phyloP scores from a whole-genome alignment of 2,329 filamentous ascomycete species.

The Aspergillus awamori region DNA sequence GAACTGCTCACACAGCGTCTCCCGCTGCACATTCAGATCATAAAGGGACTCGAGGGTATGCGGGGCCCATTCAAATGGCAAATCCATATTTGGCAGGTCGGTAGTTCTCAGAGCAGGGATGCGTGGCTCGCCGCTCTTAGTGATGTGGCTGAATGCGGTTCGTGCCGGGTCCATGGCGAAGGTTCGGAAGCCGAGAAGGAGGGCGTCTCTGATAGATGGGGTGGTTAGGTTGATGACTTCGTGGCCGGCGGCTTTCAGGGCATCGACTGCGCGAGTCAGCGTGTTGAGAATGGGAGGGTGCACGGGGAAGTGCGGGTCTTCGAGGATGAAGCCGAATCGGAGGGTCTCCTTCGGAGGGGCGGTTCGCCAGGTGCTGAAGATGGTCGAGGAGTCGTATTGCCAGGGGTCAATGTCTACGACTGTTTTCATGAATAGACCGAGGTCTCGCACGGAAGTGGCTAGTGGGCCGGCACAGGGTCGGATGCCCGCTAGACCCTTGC shows the following conservation, averaged over 20 bases:
- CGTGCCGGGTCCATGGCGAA: neutral
- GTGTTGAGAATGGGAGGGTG: conserved; percentile 3
- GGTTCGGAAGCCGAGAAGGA: neutral
- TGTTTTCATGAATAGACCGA: conserved; percentile 17
- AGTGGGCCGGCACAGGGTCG: conserved; percentile 26
- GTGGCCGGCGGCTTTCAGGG: conserved; percentile 1
- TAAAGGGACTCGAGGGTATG: neutral
- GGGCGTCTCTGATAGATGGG: neutral
- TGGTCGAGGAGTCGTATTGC: conserved; percentile 13
- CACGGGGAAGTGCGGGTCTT: conserved; percentile 7
- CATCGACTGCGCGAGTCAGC: neutral
- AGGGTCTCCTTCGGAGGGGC: neutral
- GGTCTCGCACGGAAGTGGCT: conserved; percentile 19
- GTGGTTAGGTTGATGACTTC: neutral
- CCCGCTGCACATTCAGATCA: neutral
- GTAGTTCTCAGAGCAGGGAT: neutral
- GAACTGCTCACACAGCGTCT: neutral
- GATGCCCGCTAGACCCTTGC: conserved; percentile 23
- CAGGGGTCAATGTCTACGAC: conserved; percentile 11
- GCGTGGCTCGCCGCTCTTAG: neutral
- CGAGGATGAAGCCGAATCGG: conserved; percentile 5
- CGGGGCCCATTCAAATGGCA: neutral
- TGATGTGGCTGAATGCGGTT: neutral
- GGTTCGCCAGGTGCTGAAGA: conserved; percentile 1
- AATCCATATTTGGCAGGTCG: neutral